These are phyloP conservation scores for Boletellus emodensis DNA, from an alignment of 768 basidiomycete species.

Conservation along the genomic window DNA sequence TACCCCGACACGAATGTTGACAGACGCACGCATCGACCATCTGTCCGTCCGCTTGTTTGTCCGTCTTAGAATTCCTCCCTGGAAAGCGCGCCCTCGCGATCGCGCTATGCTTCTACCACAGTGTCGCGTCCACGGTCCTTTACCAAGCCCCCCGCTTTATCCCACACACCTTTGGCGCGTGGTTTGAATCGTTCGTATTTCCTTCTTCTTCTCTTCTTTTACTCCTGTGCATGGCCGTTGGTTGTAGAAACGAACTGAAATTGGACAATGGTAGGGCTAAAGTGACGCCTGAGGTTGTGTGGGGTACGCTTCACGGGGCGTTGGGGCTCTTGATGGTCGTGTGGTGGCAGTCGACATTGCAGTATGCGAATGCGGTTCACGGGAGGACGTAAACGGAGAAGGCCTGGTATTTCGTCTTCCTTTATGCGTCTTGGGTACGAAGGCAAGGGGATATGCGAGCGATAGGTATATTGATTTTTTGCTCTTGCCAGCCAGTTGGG, in stretches of 20 bases:
- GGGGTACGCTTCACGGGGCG: slow-evolving; percentile 71
- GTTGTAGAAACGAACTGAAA: not conserved
- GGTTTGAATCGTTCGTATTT: slow-evolving; percentile 54
- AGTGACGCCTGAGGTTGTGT: slow-evolving; percentile 67
- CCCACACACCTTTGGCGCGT: slow-evolving; percentile 61
- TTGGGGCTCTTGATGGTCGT: slow-evolving; percentile 66
- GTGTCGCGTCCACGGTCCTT: slow-evolving; percentile 65
- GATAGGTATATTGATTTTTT: too few species aligned
- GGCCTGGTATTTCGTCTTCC: not conserved
- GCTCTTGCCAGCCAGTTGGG: too few species aligned
- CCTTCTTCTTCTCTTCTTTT: not conserved
- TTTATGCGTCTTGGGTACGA: not conserved
- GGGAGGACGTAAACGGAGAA: not conserved
- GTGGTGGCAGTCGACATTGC: slow-evolving; percentile 82
- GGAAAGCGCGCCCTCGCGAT: slow-evolving; percentile 83
- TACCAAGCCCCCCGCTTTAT: slow-evolving; percentile 78
- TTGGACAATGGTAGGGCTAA: slow-evolving; percentile 22
- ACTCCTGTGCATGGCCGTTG: not conserved
- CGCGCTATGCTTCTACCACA: slow-evolving; percentile 73
- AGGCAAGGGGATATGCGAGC: not conserved
- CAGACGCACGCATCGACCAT: not conserved
- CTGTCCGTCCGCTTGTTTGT: too few species aligned
- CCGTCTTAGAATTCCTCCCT: slow-evolving; percentile 64
- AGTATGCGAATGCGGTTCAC: slow-evolving; percentile 41
- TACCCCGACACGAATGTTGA: not conserved